Base-by-base conservation (phyloP, 371 early-diverging fungal genomes). In the Choanephora cucurbitarum region DNA sequence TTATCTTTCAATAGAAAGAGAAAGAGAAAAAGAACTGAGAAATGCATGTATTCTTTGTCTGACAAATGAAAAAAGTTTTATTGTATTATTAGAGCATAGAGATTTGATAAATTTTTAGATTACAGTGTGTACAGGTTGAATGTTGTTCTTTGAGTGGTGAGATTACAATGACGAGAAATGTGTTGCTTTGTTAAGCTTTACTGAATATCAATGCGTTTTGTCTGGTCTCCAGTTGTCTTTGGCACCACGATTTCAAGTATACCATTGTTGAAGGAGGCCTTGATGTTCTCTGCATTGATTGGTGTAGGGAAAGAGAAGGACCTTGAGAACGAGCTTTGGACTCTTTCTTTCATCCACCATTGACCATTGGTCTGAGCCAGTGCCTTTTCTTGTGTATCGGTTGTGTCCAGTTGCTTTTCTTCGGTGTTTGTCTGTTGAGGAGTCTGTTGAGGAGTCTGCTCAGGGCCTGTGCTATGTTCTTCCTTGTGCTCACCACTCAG, bases 271-370 rank as follows among this genome's bases (percentile, higher is more conserved):
- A 57, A 71, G 1, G 55, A 54, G 5, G 72, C 72, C 28, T 71
- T 71, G 52, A 71, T 64, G 23, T 46, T 52, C 15, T 62, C 60
- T 18, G 44, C 41, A 43, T 71, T 44, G 21, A 71, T 56, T 0
- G 40, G 34, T 0, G 52, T 42, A 18, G 72, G 72, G 59, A 71
- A 71, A 0, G 68, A 41, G 44, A 67, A 65, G 3, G 53, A 15
- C 23, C 71, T n/a, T n/a, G n/a, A 45, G 50, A 71, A 71, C 3
- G 64, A 49, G 5, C 72, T 69, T 3, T 42, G 28, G 8, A 66
- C 55, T 9, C 72, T 60, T 33, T 71, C 71, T 15, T 51, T 60
- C 3, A 62, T 52, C 72, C 66, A 71, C 66, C 66, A 71, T 31
- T 47, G 50, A 33, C 51, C 44, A 39, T 60, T 15, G 7, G 55